Conservation (phyloP, 768 basidiomycete species). For the Naganishia antarctica region DNA sequence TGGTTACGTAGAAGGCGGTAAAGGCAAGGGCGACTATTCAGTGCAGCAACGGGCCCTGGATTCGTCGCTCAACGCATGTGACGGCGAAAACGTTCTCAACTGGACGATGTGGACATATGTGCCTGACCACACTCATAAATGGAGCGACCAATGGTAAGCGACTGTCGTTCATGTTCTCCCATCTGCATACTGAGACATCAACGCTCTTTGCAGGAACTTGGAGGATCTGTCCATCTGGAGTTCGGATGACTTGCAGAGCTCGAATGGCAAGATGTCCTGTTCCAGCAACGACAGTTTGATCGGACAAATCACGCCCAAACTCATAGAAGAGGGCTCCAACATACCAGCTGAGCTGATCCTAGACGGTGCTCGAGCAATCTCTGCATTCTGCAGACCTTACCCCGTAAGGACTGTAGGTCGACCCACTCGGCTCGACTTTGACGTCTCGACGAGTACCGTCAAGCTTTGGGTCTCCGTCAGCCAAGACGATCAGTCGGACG, state of each 20-base stretch:
- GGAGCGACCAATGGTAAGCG: slow-evolving; percentile 97
- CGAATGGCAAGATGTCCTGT: neutral
- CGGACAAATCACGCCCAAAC: slow-evolving; percentile 30
- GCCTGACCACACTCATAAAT: slow-evolving; percentile 61
- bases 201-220: slow-evolving; percentile 32
- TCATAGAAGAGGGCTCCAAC: slow-evolving; percentile 31
- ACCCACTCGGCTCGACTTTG: slow-evolving; percentile 65
- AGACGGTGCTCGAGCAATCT: slow-evolving; percentile 75
- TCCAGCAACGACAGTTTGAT: slow-evolving; percentile 16
- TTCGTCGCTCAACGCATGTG: slow-evolving; percentile 71
- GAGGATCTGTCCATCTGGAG: slow-evolving; percentile 46
- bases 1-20: slow-evolving; percentile 62
- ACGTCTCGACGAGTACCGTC: slow-evolving; percentile 66
- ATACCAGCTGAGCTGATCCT: slow-evolving; percentile 57
- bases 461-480: slow-evolving; percentile 63
- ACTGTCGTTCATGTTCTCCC: slow-evolving; percentile 40
- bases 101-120: slow-evolving; percentile 89
- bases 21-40: slow-evolving; percentile 60
- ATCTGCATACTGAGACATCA: neutral
- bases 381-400: slow-evolving; percentile 81
- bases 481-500: slow-evolving; percentile 55
- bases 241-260: slow-evolving; percentile 35
- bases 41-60: slow-evolving; percentile 76
- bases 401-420: slow-evolving; percentile 71
- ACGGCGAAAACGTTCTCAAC: slow-evolving; percentile 68